Conservation (phyloP, 1,284 basidiomycete genomes). For the Ceratobasidium theobromae region DNA sequence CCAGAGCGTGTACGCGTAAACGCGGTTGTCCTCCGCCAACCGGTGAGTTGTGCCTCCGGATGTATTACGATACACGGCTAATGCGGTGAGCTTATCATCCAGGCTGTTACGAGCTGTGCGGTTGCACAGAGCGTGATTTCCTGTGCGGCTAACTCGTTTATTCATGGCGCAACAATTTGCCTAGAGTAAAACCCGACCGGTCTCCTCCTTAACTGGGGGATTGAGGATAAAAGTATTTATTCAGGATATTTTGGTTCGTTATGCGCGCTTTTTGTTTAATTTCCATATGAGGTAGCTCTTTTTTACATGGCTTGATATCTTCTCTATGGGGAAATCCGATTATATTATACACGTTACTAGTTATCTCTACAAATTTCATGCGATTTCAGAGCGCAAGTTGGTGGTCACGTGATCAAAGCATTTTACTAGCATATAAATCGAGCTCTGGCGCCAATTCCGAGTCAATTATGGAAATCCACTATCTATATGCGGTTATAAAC, state of each 20-base stretch:
- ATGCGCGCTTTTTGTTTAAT: not conserved
- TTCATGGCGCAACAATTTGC: constrained; percentile 6
- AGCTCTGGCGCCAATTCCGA: too few relatives aligned
- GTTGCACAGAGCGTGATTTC: constrained; percentile 23
- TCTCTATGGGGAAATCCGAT: too few relatives aligned
- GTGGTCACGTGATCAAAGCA: too few relatives aligned
- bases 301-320: not conserved
- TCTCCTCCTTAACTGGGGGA: not conserved
- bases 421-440: too few relatives aligned
- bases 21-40: constrained; percentile 14
- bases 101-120: constrained; percentile 26
- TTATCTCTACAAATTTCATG: too few relatives aligned
- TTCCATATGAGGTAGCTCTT: not conserved
- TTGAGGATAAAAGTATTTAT: not conserved
- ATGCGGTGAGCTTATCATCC: not conserved
- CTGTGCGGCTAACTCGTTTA: constrained; percentile 24
- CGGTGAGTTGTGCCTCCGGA: not conserved
- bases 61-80: constrained; percentile 6
- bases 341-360: too few relatives aligned
- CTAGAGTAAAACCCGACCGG: not conserved
- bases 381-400: too few relatives aligned
- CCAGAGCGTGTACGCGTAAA: constrained; percentile 2
- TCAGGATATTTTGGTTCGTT: not conserved
- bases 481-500: too few relatives aligned
- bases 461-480: too few relatives aligned